phyloP scores from a whole-genome alignment of 176 grass and related monocot species.

The Chrysopogon serrulatus region DNA sequence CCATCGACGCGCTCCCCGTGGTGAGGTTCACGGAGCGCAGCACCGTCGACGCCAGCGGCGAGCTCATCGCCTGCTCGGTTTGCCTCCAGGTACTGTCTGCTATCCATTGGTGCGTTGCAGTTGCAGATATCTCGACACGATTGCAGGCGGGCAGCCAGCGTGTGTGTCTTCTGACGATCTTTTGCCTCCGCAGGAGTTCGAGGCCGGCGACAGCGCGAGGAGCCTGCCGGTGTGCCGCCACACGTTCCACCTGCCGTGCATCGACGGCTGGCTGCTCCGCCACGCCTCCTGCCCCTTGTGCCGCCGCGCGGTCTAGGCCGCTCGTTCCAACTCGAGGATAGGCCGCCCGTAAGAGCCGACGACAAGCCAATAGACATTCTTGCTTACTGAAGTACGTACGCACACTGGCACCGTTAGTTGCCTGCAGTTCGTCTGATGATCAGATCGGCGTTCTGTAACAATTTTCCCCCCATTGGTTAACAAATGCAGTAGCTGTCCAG shows the following conservation, averaged over 20 bases:
- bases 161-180: not conserved
- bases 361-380: not conserved
- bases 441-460: not conserved
- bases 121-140: not conserved
- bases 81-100: slow-evolving; percentile 54
- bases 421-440: not conserved
- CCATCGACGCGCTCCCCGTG: slow-evolving; percentile 52
- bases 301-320: slow-evolving; percentile 32
- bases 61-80: slow-evolving; percentile 48
- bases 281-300: slow-evolving; percentile 54
- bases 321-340: not conserved
- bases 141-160: not conserved
- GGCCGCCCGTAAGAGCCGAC: not conserved
- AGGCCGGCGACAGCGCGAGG: slow-evolving; percentile 41
- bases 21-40: slow-evolving; percentile 23
- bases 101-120: not conserved
- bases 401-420: not conserved
- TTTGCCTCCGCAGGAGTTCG: slow-evolving; percentile 39
- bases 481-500: not conserved
- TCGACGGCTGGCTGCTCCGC: slow-evolving; percentile 62
- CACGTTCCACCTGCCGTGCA: slow-evolving; percentile 56
- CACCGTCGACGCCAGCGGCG: slow-evolving; percentile 35
- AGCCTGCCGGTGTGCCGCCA: slow-evolving; percentile 48
- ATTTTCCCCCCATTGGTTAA: not conserved
- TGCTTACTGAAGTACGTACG: not conserved